These are phyloP conservation scores for Pestalotiopsis sp. DNA, from an alignment of 2,329 filamentous ascomycete species.

Conservation along the genomic window DNA sequence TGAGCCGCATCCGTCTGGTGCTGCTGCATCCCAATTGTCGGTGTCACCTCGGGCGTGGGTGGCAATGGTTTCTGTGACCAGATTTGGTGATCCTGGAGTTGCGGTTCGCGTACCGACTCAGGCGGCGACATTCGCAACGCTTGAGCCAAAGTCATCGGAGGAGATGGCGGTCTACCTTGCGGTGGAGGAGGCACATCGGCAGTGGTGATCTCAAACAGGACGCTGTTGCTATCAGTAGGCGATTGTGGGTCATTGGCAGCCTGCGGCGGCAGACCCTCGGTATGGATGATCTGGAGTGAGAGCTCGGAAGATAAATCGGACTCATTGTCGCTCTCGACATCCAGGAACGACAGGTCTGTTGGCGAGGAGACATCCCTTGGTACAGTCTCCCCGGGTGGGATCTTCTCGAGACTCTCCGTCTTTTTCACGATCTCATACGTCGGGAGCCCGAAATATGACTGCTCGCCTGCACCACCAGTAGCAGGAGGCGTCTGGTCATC, in stretches of 20 bases:
- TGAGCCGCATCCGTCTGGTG: constrained; percentile 27
- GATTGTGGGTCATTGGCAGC: not conserved
- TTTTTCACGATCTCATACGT: constrained; percentile 56
- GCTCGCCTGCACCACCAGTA: constrained; percentile 2
- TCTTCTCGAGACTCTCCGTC: constrained; percentile 54
- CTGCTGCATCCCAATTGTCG: constrained; percentile 42
- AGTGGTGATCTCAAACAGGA: constrained; percentile 21
- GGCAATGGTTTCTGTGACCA: constrained; percentile 49
- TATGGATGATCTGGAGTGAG: constrained; percentile 51
- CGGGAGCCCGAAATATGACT: constrained; percentile 22
- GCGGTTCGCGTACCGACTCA: constrained; percentile 37
- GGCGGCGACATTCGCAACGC: constrained; percentile 45
- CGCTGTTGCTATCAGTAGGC: constrained; percentile 26
- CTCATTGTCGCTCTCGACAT: constrained; percentile 48
- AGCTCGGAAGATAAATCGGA: constrained; percentile 67
- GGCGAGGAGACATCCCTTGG: constrained; percentile 4
- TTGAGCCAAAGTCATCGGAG: constrained; percentile 51
- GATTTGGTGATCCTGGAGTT: constrained; percentile 43
- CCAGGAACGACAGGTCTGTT: constrained; percentile 27
- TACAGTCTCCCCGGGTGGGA: constrained; percentile 37
- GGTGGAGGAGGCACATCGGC: constrained; percentile 14
- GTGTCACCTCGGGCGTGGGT: constrained; percentile 54
- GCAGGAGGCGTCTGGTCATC: constrained; percentile 20
- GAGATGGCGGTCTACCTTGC: constrained; percentile 39
- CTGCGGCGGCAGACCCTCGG: constrained; percentile 31